Evolutionary conservation across 1,139 yeast species (phyloP).

Genomic region (Eremothecium sinecaudum): DNA sequence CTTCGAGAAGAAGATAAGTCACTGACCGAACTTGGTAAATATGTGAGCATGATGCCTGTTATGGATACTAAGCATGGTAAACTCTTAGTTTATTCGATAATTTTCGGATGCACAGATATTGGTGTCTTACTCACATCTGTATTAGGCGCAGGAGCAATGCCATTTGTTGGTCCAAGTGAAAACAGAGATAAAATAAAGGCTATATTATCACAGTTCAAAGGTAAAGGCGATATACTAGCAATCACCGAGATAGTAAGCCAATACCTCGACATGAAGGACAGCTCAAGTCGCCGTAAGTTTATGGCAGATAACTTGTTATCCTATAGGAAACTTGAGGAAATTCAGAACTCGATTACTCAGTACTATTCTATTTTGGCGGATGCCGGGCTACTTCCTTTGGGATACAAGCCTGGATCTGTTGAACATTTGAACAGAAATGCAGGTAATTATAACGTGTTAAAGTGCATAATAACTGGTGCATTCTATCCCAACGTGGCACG

Average conservation of each 20-base stretch:
- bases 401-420: constrained; percentile 30
- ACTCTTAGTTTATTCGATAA: constrained; percentile 63
- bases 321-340: constrained; percentile 56
- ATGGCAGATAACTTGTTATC: constrained; percentile 57
- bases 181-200: constrained; percentile 53
- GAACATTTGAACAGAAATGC: constrained; percentile 40
- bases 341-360: constrained; percentile 60
- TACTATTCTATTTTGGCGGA: constrained; percentile 60
- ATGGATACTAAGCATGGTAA: constrained; percentile 84
- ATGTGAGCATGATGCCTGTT: constrained; percentile 65
- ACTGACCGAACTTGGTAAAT: constrained; percentile 73
- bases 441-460: constrained; percentile 42
- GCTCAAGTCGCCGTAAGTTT: constrained; percentile 38
- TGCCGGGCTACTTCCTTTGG: constrained; percentile 60
- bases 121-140: constrained; percentile 71
- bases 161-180: constrained; percentile 56
- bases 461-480: constrained; percentile 69
- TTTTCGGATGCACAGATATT: constrained; percentile 74
- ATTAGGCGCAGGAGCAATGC: constrained; percentile 55
- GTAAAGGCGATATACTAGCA: constrained; percentile 66
- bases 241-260: constrained; percentile 46
- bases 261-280: constrained; percentile 35
- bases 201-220: constrained; percentile 37
- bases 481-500: constrained; percentile 76
- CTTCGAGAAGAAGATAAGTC: constrained; percentile 39